Percentiles rank a stretch among this genome's conserved stretches.
phyloP scores from a whole-genome alignment of 805 yeast species.

The Yarrowia deformans region DNA sequence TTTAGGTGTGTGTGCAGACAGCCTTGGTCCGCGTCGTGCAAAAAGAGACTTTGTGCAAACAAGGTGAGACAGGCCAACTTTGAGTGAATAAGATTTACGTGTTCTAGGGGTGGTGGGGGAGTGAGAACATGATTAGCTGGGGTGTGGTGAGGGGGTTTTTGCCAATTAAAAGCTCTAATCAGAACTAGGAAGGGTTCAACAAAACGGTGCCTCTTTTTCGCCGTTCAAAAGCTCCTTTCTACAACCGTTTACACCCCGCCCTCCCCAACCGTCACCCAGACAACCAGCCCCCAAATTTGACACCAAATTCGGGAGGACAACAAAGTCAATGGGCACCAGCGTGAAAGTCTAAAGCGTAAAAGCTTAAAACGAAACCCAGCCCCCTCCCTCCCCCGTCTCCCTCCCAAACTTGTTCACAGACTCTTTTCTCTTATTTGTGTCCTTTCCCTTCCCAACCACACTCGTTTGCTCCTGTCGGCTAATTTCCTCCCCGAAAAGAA shows the following conservation, averaged over 20 bases:
- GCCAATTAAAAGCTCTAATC: too few relatives aligned
- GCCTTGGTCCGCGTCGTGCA: conserved; percentile 33
- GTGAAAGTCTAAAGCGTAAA: not conserved
- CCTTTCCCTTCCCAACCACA: conserved; percentile 29
- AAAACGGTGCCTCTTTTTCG: too few relatives aligned
- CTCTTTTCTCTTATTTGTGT: conserved; percentile 33
- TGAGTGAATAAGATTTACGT: conserved; percentile 7
- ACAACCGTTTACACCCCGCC: not conserved
- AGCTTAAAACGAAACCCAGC: conserved; percentile 23
- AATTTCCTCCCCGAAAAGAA: conserved; percentile 4
- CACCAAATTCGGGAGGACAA: conserved; percentile 13
- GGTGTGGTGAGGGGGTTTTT: too few relatives aligned
- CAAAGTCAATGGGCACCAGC: not conserved
- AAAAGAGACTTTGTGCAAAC: conserved; percentile 13
- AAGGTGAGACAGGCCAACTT: conserved; percentile 32
- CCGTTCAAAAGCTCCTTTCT: not conserved
- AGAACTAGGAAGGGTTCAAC: too few relatives aligned
- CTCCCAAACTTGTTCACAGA: conserved; percentile 17
- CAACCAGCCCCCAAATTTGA: conserved; percentile 28
- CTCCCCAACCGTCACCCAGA: not conserved
- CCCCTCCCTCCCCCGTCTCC: conserved; percentile 16
- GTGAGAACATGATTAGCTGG: too few relatives aligned
- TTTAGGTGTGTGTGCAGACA: conserved; percentile 27
- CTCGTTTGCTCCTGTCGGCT: conserved; percentile 36
- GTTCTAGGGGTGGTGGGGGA: conserved; percentile 24